Base-by-base conservation (phyloP, 2,329 filamentous ascomycete species). In the Colletotrichum costaricense region DNA sequence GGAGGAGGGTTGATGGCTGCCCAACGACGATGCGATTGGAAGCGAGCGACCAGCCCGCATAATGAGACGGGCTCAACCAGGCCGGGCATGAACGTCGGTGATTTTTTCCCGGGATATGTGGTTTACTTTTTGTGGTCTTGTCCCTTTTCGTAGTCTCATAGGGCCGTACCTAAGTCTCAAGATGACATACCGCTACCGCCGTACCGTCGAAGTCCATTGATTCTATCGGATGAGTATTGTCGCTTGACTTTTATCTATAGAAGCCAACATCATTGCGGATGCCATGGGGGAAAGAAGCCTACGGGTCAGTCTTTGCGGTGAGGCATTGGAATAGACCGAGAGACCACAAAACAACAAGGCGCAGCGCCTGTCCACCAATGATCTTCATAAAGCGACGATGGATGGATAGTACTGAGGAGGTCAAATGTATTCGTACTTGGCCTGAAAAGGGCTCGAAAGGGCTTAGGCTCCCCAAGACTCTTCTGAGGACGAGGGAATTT, bases 1-100 rank as follows among this genome's bases (percentile, higher is more conserved):
- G 49, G 38, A 73, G 64, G 70, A 73, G 70, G 65, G 63, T 66
- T 69, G 33, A 75, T 76, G 71, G 75, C 75, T 69, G 75, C 75
- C 75, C 75, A 69, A 76, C 75, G 60, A 56, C 57, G 60, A 63
- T 64, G 62, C 52, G 16, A 57, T 62, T 52, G 63, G 67, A 67
- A 75, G 35, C 54, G 56, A 73, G 69, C 55, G 46, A 33, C 66
- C 60, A 67, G 65, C 63, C 63, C 26, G 72, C 57, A 72, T 74
- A 56, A 59, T 22, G 46, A 33, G 63, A 42, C 68, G 63, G 46
- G 26, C 33, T 67, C n/a, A 52, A 72, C n/a, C 68, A 72, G 46
- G 62, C 46, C 46, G 57, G 72, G 72, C 68, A 64, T 63, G 63
- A 74, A 55, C 63, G 63, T 22, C 69, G 69, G 7, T 63, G 69